Percentiles rank a stretch among this genome's conserved stretches.
Conservation (phyloP, 768 basidiomycete species). For the Naganishia randhawae region DNA sequence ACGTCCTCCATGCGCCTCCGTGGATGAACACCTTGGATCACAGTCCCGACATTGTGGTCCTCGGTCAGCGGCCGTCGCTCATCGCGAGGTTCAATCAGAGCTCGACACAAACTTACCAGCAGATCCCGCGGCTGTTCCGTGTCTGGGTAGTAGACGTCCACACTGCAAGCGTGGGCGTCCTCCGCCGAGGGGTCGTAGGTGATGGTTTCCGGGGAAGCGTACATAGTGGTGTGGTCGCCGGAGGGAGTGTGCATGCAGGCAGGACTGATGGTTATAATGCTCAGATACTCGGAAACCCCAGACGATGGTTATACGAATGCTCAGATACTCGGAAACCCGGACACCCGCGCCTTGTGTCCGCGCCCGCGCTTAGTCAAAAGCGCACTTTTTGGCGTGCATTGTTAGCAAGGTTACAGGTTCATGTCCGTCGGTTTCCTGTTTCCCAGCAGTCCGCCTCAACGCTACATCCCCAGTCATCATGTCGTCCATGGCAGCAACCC, state of each 20-base stretch:
- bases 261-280: too few relatives aligned
- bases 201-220: not conserved
- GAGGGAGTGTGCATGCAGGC: not conserved
- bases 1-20: conserved; percentile 32
- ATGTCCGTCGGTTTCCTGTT: not conserved
- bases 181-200: conserved; percentile 1
- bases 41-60: not conserved
- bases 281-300: too few relatives aligned
- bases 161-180: conserved; percentile 6
- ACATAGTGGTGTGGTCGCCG: not conserved
- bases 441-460: not conserved
- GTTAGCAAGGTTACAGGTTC: not conserved
- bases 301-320: too few relatives aligned
- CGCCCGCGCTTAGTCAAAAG: not conserved
- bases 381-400: not conserved
- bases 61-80: too few relatives aligned
- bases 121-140: not conserved
- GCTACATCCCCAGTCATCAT: conserved; percentile 31
- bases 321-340: not conserved
- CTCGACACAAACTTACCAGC: not conserved
- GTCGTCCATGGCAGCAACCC: conserved; percentile 86
- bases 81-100: too few relatives aligned
- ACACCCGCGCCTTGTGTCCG: not conserved
- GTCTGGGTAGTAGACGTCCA: not conserved
- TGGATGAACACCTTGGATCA: conserved; percentile 27